Evolutionary conservation across 805 yeast genomes (phyloP).

Genomic region (Suhomyces pyralidae): DNA sequence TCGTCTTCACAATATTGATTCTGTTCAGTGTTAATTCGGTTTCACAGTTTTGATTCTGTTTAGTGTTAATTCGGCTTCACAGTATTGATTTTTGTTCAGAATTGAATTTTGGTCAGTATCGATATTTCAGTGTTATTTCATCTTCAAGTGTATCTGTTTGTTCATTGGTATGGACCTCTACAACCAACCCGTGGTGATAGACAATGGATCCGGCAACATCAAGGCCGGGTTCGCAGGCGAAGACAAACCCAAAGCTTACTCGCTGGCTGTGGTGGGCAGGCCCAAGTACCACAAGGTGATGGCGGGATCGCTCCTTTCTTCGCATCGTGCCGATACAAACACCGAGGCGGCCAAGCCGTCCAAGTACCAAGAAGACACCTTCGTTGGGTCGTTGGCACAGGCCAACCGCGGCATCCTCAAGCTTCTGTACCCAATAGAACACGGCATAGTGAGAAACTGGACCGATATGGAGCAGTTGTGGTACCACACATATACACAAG

Average conservation of each 20-base stretch:
- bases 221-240: slow-evolving; percentile 95
- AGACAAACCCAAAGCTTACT: slow-evolving; percentile 66
- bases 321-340: slow-evolving; percentile 7
- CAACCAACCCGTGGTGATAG: slow-evolving; percentile 46
- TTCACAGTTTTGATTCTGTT: too few species aligned
- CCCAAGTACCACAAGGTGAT: slow-evolving; percentile 82
- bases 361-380: slow-evolving; percentile 43
- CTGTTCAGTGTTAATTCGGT: too few species aligned
- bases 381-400: slow-evolving; percentile 75
- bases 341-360: slow-evolving; percentile 8
- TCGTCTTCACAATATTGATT: too few species aligned
- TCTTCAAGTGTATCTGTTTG: too few species aligned
- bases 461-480: slow-evolving; percentile 80
- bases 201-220: slow-evolving; percentile 73
- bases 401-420: slow-evolving; percentile 72
- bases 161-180: slow-evolving; percentile 32
- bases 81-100: too few species aligned
- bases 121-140: too few species aligned
- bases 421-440: slow-evolving; percentile 68
- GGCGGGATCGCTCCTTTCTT: slow-evolving; percentile 46
- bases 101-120: too few species aligned
- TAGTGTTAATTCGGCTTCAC: too few species aligned
- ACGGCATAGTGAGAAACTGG: slow-evolving; percentile 83
- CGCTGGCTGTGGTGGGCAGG: slow-evolving; percentile 69
- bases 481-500: slow-evolving; percentile 62